Evolutionary conservation across 768 basidiomycete species (phyloP).

Genomic region (Porpolomopsis calyptriformis): DNA sequence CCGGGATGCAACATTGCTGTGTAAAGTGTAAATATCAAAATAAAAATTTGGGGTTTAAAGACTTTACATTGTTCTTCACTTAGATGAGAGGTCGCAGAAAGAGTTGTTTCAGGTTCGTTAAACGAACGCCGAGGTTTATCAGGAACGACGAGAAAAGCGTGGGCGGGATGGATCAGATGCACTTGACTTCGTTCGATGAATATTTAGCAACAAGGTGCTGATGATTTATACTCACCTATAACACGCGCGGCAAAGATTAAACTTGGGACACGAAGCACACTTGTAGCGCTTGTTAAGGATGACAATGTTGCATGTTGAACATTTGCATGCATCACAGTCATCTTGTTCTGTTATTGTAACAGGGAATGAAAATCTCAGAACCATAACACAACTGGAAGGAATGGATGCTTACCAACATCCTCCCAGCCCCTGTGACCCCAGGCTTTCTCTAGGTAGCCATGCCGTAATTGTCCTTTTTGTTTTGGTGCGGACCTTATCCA

Average conservation of each 20-base stretch:
- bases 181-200: slow-evolving; percentile 48
- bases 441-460: slow-evolving; percentile 77
- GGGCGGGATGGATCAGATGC: slow-evolving; percentile 83
- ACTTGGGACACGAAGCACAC: slow-evolving; percentile 71
- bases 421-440: slow-evolving; percentile 83
- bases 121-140: slow-evolving; percentile 38
- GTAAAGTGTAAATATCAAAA: slow-evolving; percentile 1
- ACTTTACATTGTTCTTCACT: slow-evolving; percentile 54
- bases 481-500: slow-evolving; percentile 61
- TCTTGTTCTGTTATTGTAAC: slow-evolving; percentile 43
- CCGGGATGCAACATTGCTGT: slow-evolving; percentile 69
- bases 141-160: slow-evolving; percentile 76
- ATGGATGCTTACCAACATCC: slow-evolving; percentile 61
- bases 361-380: neutral
- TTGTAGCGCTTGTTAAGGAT: slow-evolving; percentile 66
- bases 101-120: slow-evolving; percentile 29
- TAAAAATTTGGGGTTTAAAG: slow-evolving; percentile 6
- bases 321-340: slow-evolving; percentile 50
- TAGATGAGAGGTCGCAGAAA: slow-evolving; percentile 21
- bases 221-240: slow-evolving; percentile 45
- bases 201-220: neutral
- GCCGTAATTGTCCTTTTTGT: slow-evolving; percentile 65
- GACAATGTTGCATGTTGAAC: slow-evolving; percentile 68
- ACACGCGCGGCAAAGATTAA: slow-evolving; percentile 74
- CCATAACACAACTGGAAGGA: neutral